Evolutionary conservation across 2,329 filamentous ascomycete genomes (phyloP).

Genomic region (Penicillium brasilianum): DNA sequence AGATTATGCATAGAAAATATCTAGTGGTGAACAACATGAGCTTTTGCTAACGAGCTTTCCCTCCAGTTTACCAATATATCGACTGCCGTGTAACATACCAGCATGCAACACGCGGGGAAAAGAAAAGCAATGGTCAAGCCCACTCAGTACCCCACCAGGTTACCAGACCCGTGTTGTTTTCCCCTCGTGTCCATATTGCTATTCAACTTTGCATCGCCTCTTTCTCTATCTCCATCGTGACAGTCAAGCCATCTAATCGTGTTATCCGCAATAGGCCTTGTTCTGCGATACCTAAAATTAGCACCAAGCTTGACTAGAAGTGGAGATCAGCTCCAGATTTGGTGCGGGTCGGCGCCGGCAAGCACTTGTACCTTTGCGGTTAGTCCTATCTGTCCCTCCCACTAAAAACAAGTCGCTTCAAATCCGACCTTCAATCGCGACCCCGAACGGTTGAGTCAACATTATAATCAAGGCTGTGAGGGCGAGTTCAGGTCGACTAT

Average conservation of each 20-base stretch:
- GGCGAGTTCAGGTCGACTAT: neutral
- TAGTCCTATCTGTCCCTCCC: neutral
- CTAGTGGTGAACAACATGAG: too few relatives aligned
- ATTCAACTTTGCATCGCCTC: neutral
- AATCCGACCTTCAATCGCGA: neutral
- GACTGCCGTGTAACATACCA: neutral
- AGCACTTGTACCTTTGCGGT: neutral
- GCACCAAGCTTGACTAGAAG: neutral
- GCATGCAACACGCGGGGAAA: neutral
- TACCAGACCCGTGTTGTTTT: neutral
- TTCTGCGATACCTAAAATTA: slow-evolving; percentile 1
- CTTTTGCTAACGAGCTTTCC: too few relatives aligned
- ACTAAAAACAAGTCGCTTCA: neutral
- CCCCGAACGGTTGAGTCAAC: neutral
- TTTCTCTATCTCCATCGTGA: neutral
- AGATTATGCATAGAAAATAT: too few relatives aligned
- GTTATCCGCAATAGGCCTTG: neutral
- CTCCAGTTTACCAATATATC: neutral
- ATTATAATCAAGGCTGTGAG: neutral
- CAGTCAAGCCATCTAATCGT: neutral
- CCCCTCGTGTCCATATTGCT: neutral
- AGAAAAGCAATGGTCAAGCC: neutral
- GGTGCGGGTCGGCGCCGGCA: neutral
- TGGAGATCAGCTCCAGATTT: neutral
- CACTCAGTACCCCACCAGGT: neutral